phyloP scores from a whole-genome alignment of 495 filamentous ascomycete genomes.

The Hyphodiscus hymeniophilus region DNA sequence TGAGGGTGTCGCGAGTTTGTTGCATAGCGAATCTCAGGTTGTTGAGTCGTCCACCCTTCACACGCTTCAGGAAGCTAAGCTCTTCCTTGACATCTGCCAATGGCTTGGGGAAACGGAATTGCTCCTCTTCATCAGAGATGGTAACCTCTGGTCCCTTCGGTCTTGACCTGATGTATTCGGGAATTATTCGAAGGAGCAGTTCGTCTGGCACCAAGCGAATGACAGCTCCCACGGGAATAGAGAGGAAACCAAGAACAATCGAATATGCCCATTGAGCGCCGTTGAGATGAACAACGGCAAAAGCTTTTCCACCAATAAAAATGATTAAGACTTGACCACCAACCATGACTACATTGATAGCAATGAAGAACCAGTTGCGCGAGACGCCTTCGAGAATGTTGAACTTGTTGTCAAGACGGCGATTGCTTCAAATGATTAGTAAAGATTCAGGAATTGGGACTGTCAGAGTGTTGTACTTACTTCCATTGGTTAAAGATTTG shows the following conservation, averaged over 20 bases:
- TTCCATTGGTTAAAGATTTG: constrained; percentile 96
- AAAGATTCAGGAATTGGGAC: neutral
- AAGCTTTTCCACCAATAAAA: constrained; percentile 65
- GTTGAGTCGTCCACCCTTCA: constrained; percentile 86
- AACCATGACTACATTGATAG: constrained; percentile 73
- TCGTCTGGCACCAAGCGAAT: constrained; percentile 61
- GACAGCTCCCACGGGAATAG: constrained; percentile 64
- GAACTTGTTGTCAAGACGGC: constrained; percentile 78
- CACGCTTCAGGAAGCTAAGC: constrained; percentile 77
- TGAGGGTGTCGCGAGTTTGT: constrained; percentile 65
- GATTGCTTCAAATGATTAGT: constrained; percentile 51
- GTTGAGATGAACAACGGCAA: constrained; percentile 59
- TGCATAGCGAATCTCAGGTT: constrained; percentile 77
- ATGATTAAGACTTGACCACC: constrained; percentile 76
- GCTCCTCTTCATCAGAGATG: constrained; percentile 69
- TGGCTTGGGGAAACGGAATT: constrained; percentile 64
- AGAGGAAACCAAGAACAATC: constrained; percentile 60
- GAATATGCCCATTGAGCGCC: constrained; percentile 70
- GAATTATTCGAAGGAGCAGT: constrained; percentile 56
- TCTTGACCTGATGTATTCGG: constrained; percentile 61
- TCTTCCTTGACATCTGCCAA: constrained; percentile 71
- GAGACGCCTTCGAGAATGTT: constrained; percentile 82
- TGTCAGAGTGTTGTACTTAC: constrained; percentile 39
- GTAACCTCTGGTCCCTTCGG: constrained; percentile 40
- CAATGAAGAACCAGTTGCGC: constrained; percentile 73